These are phyloP conservation scores for Delonix regia DNA, from an alignment of 306 rosid genomes.

Conservation along the genomic window DNA sequence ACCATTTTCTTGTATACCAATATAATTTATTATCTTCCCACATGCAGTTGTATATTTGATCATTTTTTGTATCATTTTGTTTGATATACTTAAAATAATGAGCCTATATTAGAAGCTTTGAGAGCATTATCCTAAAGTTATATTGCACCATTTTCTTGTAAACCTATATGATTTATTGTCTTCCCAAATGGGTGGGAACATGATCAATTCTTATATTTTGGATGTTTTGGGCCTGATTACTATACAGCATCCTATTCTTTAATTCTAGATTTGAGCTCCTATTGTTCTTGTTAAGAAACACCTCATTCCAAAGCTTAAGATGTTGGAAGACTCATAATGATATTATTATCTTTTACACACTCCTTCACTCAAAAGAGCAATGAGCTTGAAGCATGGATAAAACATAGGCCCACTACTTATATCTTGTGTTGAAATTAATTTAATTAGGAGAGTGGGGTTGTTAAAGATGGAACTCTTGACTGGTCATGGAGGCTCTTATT, in stretches of 20 bases:
- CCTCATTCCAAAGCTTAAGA: too few species aligned
- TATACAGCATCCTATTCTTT: too few species aligned
- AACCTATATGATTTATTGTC: background rate
- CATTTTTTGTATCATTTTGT: background rate
- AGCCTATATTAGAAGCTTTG: background rate
- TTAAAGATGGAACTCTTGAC: background rate
- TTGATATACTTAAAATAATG: background rate
- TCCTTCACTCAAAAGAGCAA: background rate
- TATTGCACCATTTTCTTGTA: background rate
- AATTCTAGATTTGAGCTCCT: too few species aligned
- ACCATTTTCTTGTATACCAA: too few species aligned
- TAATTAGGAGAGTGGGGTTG: background rate
- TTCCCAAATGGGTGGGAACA: background rate
- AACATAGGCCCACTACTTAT: background rate
- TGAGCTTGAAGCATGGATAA: background rate
- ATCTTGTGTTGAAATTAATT: background rate
- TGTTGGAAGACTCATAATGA: background rate
- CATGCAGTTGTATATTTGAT: background rate
- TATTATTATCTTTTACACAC: background rate
- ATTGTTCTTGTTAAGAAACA: too few species aligned
- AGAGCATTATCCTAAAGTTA: background rate
- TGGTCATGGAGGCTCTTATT: background rate
- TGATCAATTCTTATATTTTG: background rate
- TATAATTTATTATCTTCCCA: too few species aligned
- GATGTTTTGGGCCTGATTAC: too few species aligned